Evolutionary conservation across 2,329 filamentous ascomycete genomes (phyloP), one percentile per base, ranked within the genome.

Genomic region (Hymenoscyphus repandus): DNA sequence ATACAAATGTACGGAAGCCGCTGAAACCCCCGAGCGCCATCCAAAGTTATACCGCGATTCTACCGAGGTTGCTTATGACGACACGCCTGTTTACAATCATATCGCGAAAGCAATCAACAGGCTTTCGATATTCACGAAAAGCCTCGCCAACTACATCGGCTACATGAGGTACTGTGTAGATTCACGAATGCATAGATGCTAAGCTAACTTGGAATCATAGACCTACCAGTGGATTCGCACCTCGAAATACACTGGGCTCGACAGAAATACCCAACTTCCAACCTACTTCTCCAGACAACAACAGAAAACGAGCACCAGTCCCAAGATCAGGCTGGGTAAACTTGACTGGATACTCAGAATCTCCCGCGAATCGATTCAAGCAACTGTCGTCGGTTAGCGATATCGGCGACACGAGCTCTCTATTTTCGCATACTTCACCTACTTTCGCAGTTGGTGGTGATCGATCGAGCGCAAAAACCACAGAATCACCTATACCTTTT

Each of bases 351-450:
- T 18, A 39, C 2, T 32, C 36, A 22, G 3, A n/a, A 5, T 31
- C 45, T 3, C 36, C 45, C 13, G n/a, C 17, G 10, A 53, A 38
- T 36, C 13, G n/a, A 37, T 42, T 44, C 20, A 15, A 20, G 22
- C 30, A 18, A 17, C 7, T 20, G 20, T 12, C 15, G 40, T 45
- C 46, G 31, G 50, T 64, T 31, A 62, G 63, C 51, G 56, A 63
- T 2, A 43, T 66, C 41, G 64, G 64, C n/a, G 58, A 66, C 43
- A 64, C 62, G n/a, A 66, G 60, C 44, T 63, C 62, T 7, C 50
- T 66, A 27, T 64, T 66, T 50, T 56, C 60, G 11, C 40, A 56
- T 48, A 50, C 52, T 30, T 51, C 47, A 47, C 45, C 36, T 53
- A 31, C 58, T 56, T 47, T 52, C 51, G 13, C 31, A 31, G 49